A percentile compares a stretch with the other conserved stretches of the same genome.
Conservation (phyloP, 2,329 filamentous ascomycete species). For the Aspergillus arachidicola region DNA sequence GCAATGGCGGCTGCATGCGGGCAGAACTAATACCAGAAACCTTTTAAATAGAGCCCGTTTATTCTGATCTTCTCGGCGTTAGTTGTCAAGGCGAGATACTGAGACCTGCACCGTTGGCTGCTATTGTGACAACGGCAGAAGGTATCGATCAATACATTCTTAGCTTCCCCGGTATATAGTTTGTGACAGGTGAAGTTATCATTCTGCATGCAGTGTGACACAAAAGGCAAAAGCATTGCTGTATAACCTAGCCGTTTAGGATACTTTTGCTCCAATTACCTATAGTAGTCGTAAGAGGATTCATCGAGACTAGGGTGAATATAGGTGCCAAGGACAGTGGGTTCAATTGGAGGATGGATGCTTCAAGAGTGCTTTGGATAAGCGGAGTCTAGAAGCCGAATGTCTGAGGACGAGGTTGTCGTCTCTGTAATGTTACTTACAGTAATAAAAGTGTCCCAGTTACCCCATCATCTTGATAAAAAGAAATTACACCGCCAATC, state of each 20-base stretch:
- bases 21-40: background rate
- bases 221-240: too few relatives aligned
- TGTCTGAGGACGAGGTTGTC: background rate
- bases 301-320: background rate
- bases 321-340: background rate
- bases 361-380: background rate
- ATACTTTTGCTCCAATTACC: background rate
- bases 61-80: background rate
- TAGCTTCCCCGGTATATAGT: background rate
- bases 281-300: background rate
- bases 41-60: background rate
- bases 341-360: background rate
- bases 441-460: background rate
- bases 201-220: background rate
- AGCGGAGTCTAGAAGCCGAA: background rate
- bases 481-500: constrained; percentile 16
- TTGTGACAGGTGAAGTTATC: constrained; percentile 2
- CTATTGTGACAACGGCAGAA: background rate
- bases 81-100: background rate
- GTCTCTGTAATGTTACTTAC: background rate
- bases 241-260: background rate
- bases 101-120: background rate
- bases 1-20: background rate
- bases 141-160: background rate
- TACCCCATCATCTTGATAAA: constrained; percentile 1